These are phyloP conservation scores for Fomes fomentarius DNA, from an alignment of 1,284 basidiomycete species.

Conservation along the genomic window DNA sequence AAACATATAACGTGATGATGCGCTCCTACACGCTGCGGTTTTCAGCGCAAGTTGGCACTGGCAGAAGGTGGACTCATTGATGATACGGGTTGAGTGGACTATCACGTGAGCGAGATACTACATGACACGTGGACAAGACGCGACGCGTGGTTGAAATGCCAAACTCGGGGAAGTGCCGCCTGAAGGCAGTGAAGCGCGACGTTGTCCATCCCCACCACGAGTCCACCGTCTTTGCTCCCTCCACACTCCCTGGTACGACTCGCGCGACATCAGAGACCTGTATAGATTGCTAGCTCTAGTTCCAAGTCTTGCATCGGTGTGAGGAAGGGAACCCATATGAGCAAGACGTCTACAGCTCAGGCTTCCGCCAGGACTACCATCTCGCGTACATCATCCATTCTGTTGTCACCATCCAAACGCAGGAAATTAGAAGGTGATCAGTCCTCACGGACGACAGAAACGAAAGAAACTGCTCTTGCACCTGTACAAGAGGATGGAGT, in stretches of 20 bases:
- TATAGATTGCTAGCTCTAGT: background rate
- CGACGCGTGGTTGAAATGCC: background rate
- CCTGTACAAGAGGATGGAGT: background rate
- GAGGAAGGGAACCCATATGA: slow-evolving; percentile 7
- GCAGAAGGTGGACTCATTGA: no score
- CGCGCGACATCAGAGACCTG: no score
- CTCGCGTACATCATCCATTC: slow-evolving; percentile 14
- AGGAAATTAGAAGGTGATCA: background rate
- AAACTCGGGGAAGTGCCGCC: no score
- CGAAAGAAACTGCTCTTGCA: background rate
- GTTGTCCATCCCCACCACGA: no score
- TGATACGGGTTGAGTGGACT: no score
- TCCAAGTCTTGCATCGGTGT: background rate
- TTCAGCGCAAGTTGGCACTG: no score
- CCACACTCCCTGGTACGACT: no score
- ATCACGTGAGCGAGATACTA: background rate
- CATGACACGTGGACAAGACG: background rate
- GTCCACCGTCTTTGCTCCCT: no score
- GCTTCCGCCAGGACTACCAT: slow-evolving; percentile 2
- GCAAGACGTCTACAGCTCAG: slow-evolving; percentile 12
- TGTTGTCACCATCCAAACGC: slow-evolving; percentile 18
- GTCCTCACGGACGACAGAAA: background rate
- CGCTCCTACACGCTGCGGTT: no score
- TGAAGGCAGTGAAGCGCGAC: no score
- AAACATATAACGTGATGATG: no score